phyloP scores from a whole-genome alignment of 257 asterid species.

The Echites panduratus region DNA sequence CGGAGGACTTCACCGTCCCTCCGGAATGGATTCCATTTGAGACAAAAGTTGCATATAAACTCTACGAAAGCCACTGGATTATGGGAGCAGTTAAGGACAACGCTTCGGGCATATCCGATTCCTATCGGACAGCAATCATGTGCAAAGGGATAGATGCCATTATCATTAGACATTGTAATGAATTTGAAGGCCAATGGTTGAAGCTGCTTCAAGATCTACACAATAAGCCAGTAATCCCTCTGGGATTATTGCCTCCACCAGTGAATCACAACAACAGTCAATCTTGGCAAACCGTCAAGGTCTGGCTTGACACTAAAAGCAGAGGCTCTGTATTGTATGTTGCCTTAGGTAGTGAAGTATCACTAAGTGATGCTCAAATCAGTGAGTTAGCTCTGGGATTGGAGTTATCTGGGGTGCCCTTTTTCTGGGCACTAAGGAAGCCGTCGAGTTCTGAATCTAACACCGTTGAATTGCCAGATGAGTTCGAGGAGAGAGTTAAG shows the following conservation, averaged over 20 bases:
- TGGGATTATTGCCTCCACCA: conserved; percentile 27
- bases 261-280: neutral
- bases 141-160: conserved; percentile 9
- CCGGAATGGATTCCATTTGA: conserved; percentile 27
- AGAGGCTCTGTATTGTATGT: conserved; percentile 21
- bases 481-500: conserved; percentile 21
- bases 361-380: conserved; percentile 20
- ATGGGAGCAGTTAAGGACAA: neutral
- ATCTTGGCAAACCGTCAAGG: conserved; percentile 8
- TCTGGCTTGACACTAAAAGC: conserved; percentile 23
- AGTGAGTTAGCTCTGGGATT: conserved; percentile 27
- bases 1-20: conserved; percentile 20
- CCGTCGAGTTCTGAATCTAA: neutral
- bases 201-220: conserved; percentile 20
- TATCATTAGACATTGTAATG: conserved; percentile 7
- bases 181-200: conserved; percentile 31
- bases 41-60: conserved; percentile 17
- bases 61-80: conserved; percentile 16
- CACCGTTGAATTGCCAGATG: neutral
- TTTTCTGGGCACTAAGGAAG: conserved; percentile 31
- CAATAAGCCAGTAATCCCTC: conserved; percentile 17
- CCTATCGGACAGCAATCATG: neutral
- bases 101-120: neutral
- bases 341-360: conserved; percentile 29
- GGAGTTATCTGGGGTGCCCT: conserved; percentile 24